Percentiles rank a stretch among this genome's conserved stretches.
Evolutionary conservation across 2,329 filamentous ascomycete genomes (phyloP).

Genomic region (Fusarium praegraminearum): DNA sequence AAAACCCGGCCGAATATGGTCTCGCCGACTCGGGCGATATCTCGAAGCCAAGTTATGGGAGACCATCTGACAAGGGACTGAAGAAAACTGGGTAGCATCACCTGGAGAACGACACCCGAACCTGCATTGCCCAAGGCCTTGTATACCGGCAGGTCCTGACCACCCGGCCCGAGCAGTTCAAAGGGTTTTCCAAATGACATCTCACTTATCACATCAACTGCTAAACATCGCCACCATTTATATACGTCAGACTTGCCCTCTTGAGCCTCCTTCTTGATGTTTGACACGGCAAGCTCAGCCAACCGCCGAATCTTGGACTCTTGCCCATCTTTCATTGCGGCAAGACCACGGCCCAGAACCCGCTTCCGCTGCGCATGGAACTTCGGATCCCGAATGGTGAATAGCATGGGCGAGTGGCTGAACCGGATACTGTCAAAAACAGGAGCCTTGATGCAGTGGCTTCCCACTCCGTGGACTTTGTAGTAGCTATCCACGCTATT

Average conservation of each 20-base stretch:
- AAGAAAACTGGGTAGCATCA: background rate
- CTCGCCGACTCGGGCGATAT: background rate
- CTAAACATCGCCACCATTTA: slow-evolving; percentile 22
- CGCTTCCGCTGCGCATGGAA: slow-evolving; percentile 11
- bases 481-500: slow-evolving; percentile 22
- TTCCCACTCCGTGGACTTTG: slow-evolving; percentile 18
- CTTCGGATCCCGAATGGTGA: slow-evolving; percentile 13
- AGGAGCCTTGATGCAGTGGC: slow-evolving; percentile 11
- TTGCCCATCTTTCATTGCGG: background rate
- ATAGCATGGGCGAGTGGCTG: slow-evolving; percentile 14
- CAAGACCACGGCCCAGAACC: background rate
- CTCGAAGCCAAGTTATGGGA: slow-evolving; percentile 1
- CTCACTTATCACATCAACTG: slow-evolving; percentile 14
- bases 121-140: slow-evolving; percentile 3
- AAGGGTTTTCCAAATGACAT: slow-evolving; percentile 16
- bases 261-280: background rate
- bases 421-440: slow-evolving; percentile 15
- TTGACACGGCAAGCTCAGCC: background rate
- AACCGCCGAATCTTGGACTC: background rate
- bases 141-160: background rate
- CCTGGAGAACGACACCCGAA: slow-evolving; percentile 2
- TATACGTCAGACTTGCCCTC: slow-evolving; percentile 7
- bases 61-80: slow-evolving; percentile 4
- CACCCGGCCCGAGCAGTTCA: background rate
- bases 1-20: slow-evolving; percentile 1